Base-by-base conservation (phyloP, 83 land plant species). In the Diphasiastrum complanatum region DNA sequence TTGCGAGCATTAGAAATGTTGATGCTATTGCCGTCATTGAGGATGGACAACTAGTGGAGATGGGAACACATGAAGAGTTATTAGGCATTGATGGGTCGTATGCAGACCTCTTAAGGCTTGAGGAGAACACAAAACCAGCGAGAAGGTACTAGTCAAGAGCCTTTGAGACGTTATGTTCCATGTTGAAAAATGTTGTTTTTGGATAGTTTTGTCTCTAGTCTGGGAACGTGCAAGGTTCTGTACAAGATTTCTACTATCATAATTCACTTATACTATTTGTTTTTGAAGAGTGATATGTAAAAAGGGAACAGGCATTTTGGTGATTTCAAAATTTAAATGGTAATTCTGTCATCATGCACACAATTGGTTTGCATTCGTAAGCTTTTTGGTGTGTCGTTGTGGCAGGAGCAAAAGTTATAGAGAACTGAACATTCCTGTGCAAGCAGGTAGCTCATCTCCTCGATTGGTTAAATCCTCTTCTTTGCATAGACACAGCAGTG, bases 1-100 rank as follows among this genome's bases (percentile, higher is more conserved):
- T 95, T 62, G 74, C 90, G 34, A 84, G 82, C 22, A 82, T 95
- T 31, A 76, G 84, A 45, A 90, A 91, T 87, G 95, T 92, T 54
- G 99, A 95, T 69, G 83, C 71, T 71, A 95, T 95, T 54, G 99
- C 97, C 51, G 99, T 95, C 33, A 84, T 95, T 81, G 97, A 95
- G 60, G 97, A 95, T 71, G 99, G 99, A 36, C 95, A 78, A 45
- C 90, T 95, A 65, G 87, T 90, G 64, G 97, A 95, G 73, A 82
- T 84, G 83, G 99, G 99, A 26, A 95, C 97, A 5, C 99, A 95
- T 79, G 99, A 95, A 52, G 95, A 90, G 55, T 62, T 95, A 19
- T n/a, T 86, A 27, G 51, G 53, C 29, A 75, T 76, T 18, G 85
- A 86, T 80, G 92, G 93, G 10, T 74, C 95, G 5, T 95, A 95